Conservation (phyloP, 352 stramenopile genomes). For the Globisporangium cystogenes region DNA sequence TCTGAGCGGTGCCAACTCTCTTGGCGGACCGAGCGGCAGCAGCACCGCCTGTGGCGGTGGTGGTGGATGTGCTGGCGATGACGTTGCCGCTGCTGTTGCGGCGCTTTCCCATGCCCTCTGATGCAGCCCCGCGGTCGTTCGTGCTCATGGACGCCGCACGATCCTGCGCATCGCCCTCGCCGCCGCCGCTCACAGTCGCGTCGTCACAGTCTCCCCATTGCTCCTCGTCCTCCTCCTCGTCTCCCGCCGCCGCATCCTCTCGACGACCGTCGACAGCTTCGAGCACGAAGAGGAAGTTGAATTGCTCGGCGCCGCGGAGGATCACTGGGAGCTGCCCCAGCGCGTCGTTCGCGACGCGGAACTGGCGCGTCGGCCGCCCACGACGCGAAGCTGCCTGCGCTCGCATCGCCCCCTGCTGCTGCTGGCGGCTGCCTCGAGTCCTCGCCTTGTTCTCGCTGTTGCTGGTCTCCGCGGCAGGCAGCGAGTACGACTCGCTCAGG, state of each 20-base stretch:
- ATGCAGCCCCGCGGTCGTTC: not conserved
- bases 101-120: conserved; percentile 2
- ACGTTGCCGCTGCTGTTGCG: conserved; percentile 10
- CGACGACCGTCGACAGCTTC: conserved; percentile 13
- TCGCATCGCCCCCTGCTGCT: not conserved
- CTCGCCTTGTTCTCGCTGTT: not conserved
- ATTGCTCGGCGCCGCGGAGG: conserved; percentile 44
- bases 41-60: not conserved
- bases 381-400: not conserved
- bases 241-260: not conserved
- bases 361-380: conserved; percentile 13
- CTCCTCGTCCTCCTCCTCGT: conserved; percentile 15
- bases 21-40: not conserved
- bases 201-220: not conserved
- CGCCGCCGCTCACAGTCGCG: not conserved
- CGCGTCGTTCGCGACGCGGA: conserved; percentile 28
- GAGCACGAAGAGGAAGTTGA: conserved; percentile 57
- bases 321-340: conserved; percentile 55
- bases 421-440: not conserved
- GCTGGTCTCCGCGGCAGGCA: not conserved
- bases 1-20: conserved; percentile 1
- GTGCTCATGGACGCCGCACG: conserved; percentile 8
- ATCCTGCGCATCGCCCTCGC: not conserved
- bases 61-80: not conserved
- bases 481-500: conserved; percentile 34